phyloP scores from a whole-genome alignment of 108 stramenopile genomes.

The Conticribra guillardii region DNA sequence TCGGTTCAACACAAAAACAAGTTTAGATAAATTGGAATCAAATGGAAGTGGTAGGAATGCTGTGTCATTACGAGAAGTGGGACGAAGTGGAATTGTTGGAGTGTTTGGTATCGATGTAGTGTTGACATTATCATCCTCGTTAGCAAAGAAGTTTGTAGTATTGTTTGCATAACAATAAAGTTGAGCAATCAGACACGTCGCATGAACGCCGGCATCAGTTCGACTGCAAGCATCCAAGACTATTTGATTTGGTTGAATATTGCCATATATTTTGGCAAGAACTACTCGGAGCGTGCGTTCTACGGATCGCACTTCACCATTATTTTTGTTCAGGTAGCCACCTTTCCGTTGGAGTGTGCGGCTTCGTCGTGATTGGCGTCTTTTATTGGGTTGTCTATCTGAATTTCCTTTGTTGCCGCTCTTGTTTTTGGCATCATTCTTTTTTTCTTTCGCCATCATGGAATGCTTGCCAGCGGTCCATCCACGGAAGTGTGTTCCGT shows the following conservation, averaged over 20 bases:
- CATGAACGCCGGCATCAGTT: conserved; percentile 87
- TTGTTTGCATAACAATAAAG: conserved; percentile 57
- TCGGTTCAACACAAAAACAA: conserved; percentile 77
- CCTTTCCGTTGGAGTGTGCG: conserved; percentile 50
- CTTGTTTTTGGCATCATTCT: conserved; percentile 6
- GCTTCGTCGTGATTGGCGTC: conserved; percentile 42
- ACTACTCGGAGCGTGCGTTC: conserved; percentile 42
- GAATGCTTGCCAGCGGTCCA: conserved; percentile 64
- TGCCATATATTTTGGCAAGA: conserved; percentile 81
- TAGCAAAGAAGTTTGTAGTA: too few species aligned
- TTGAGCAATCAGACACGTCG: conserved; percentile 67
- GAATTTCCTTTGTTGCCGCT: background rate
- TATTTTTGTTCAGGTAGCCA: conserved; percentile 29
- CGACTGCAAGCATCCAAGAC: conserved; percentile 82
- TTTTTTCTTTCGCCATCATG: conserved; percentile 13
- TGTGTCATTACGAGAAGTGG: conserved; percentile 56
- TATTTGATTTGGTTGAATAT: conserved; percentile 63
- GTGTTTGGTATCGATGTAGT: background rate
- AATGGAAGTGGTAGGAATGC: conserved; percentile 71
- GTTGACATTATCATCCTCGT: conserved; percentile 6
- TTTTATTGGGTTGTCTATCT: conserved; percentile 13
- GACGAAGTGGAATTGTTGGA: conserved; percentile 24
- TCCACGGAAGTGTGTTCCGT: conserved; percentile 76
- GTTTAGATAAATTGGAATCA: conserved; percentile 54
- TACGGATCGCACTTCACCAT: conserved; percentile 41